Evolutionary conservation across 768 basidiomycete genomes (phyloP).

Genomic region (Heimioporus sp.): DNA sequence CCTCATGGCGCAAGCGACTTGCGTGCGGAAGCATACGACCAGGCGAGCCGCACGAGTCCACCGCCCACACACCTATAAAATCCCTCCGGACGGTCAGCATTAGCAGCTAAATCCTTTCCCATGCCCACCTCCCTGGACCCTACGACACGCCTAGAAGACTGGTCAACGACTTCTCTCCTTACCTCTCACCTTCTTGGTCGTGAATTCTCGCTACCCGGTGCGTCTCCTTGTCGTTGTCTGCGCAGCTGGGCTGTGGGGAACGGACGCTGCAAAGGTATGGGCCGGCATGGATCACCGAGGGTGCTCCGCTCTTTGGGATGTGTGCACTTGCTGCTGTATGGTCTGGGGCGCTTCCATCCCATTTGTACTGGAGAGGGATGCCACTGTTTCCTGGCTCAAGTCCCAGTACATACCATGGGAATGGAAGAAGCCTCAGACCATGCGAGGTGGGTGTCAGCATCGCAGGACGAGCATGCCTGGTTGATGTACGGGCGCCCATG

Average conservation of each 20-base stretch:
- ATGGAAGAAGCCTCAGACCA: slow-evolving; percentile 51
- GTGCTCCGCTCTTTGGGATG: slow-evolving; percentile 21
- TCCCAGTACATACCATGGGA: slow-evolving; percentile 53
- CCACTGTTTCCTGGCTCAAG: slow-evolving; percentile 29
- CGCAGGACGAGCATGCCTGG: slow-evolving; percentile 20
- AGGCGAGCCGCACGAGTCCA: slow-evolving; percentile 16
- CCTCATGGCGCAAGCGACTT: slow-evolving; percentile 21
- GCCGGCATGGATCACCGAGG: slow-evolving; percentile 4
- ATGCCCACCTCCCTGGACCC: slow-evolving; percentile 5
- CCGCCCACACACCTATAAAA: slow-evolving; percentile 26
- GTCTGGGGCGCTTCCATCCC: slow-evolving; percentile 37
- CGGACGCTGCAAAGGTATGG: not conserved
- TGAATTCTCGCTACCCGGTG: slow-evolving; percentile 7
- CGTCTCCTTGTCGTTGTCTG: slow-evolving; percentile 10
- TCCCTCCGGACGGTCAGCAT: slow-evolving; percentile 12
- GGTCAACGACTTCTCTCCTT: not conserved
- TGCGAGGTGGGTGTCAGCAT: slow-evolving; percentile 26
- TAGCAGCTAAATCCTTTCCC: slow-evolving; percentile 8
- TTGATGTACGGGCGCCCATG: not conserved
- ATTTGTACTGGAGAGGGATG: slow-evolving; percentile 33
- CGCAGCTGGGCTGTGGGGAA: slow-evolving; percentile 19
- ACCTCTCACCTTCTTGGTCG: not conserved
- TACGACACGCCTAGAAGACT: not conserved
- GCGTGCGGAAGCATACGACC: slow-evolving; percentile 7
- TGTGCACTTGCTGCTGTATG: slow-evolving; percentile 28